phyloP scores from a whole-genome alignment of 108 stramenopile species.

The Discostella pseudostelligera region DNA sequence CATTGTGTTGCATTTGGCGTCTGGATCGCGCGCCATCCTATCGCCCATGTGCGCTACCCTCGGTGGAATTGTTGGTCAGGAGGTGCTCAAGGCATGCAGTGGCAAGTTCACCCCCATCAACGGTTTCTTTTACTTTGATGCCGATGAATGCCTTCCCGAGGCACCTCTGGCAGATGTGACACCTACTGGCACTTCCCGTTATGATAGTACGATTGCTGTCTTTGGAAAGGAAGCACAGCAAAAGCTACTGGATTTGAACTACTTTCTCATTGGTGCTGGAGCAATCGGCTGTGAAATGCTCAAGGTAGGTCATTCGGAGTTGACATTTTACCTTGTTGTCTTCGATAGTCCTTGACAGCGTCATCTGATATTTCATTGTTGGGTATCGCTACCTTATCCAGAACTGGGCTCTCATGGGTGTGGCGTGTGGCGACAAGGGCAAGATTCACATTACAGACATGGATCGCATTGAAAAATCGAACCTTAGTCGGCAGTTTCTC shows the following conservation, averaged over 20 bases:
- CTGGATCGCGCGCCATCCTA: slow-evolving; percentile 79
- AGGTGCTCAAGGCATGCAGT: slow-evolving; percentile 98
- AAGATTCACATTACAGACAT: slow-evolving; percentile 96
- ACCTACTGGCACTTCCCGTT: slow-evolving; percentile 60
- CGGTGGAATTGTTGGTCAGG: slow-evolving; percentile 98
- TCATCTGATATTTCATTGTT: too few relatives aligned
- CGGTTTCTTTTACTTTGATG: slow-evolving; percentile 97
- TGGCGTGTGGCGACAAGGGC: slow-evolving; percentile 83
- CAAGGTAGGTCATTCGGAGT: too few relatives aligned
- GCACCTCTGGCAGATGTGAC: slow-evolving; percentile 65
- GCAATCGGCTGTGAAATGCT: slow-evolving; percentile 99
- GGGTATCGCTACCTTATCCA: too few relatives aligned
- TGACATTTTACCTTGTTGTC: too few relatives aligned
- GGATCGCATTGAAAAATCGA: slow-evolving; percentile 98
- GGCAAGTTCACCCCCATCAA: slow-evolving; percentile 97
- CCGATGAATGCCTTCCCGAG: slow-evolving; percentile 92
- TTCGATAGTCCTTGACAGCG: too few relatives aligned
- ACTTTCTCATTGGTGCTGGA: slow-evolving; percentile 97
- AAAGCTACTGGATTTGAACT: slow-evolving; percentile 71
- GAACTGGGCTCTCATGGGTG: slow-evolving; percentile 99
- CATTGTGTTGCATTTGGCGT: slow-evolving; percentile 75
- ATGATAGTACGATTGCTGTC: slow-evolving; percentile 83
- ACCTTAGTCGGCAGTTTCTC: slow-evolving; percentile 96
- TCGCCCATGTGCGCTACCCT: slow-evolving; percentile 95
- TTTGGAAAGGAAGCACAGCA: slow-evolving; percentile 82